Percentiles rank a stretch among this genome's conserved stretches.
These are phyloP conservation scores for Hypoxylon sp. DNA, from an alignment of 2,329 filamentous ascomycete species.

Conservation along the genomic window DNA sequence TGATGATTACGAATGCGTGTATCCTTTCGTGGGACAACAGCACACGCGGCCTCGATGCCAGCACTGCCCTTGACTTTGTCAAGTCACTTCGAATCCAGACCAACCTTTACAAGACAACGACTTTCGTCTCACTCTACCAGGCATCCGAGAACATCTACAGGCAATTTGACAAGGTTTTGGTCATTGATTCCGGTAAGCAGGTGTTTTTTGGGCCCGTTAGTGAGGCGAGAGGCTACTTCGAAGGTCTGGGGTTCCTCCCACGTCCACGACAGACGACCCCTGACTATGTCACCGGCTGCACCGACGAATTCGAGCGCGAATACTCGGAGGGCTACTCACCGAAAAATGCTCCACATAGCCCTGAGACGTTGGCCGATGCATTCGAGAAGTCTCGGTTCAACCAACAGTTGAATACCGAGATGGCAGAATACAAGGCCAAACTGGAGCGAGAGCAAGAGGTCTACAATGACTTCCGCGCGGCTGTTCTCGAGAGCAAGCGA, in stretches of 20 bases:
- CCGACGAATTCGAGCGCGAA: constrained; percentile 84
- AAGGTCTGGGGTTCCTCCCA: constrained; percentile 78
- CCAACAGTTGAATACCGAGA: constrained; percentile 71
- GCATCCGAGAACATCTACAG: constrained; percentile 85
- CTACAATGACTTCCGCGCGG: constrained; percentile 80
- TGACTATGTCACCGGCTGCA: constrained; percentile 85
- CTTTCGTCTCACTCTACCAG: constrained; percentile 88
- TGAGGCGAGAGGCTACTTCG: constrained; percentile 80
- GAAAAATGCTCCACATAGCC: constrained; percentile 75
- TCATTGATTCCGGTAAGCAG: constrained; percentile 80
- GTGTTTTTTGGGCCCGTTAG: constrained; percentile 79
- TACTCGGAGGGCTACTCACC: constrained; percentile 76
- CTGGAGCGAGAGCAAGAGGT: constrained; percentile 73
- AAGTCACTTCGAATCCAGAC: constrained; percentile 83
- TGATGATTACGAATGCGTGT: constrained; percentile 80
- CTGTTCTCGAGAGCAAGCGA: constrained; percentile 83
- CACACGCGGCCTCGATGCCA: constrained; percentile 76
- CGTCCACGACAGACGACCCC: constrained; percentile 83
- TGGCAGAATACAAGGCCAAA: constrained; percentile 74
- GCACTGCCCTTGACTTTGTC: constrained; percentile 74
- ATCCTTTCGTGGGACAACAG: constrained; percentile 82
- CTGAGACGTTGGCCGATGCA: constrained; percentile 75
- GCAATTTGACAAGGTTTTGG: constrained; percentile 86
- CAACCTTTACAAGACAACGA: constrained; percentile 85
- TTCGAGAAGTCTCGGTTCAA: constrained; percentile 75